These are phyloP conservation scores for Perilla frutescens DNA, from an alignment of 257 asterid genomes.

Conservation along the genomic window DNA sequence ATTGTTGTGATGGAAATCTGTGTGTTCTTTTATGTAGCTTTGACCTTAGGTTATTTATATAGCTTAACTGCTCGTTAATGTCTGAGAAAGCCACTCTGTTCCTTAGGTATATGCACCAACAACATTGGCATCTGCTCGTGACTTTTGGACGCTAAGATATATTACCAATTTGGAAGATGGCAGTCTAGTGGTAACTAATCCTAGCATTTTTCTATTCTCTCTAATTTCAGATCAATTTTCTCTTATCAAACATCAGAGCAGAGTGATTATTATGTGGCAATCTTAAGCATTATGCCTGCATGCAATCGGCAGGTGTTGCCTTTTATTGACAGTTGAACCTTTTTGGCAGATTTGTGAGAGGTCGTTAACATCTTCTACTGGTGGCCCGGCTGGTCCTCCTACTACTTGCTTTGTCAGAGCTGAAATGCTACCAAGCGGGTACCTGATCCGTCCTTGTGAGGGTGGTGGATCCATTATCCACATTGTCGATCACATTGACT, in stretches of 20 bases:
- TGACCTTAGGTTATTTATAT: neutral
- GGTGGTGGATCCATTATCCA: slow-evolving; percentile 96
- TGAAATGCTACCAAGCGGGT: slow-evolving; percentile 93
- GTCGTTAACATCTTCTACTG: slow-evolving; percentile 74
- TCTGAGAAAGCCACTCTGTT: neutral
- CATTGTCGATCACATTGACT: slow-evolving; percentile 90
- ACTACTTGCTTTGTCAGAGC: slow-evolving; percentile 81
- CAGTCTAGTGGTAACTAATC: slow-evolving; percentile 79
- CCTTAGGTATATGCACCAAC: slow-evolving; percentile 88
- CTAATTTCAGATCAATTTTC: neutral
- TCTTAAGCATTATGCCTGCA: neutral
- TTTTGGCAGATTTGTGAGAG: slow-evolving; percentile 84
- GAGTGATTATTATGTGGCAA: neutral
- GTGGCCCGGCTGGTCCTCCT: slow-evolving; percentile 89
- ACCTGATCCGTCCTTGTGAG: slow-evolving; percentile 87
- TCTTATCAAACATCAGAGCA: neutral
- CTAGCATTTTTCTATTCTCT: slow-evolving; percentile 4
- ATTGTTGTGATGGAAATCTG: neutral
- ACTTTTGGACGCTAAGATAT: slow-evolving; percentile 92
- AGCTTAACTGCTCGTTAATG: neutral
- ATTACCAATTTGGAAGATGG: slow-evolving; percentile 88
- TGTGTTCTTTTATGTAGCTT: neutral
- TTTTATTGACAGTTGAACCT: neutral
- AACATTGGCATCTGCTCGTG: slow-evolving; percentile 92
- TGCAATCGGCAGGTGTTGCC: neutral